Evolutionary conservation across 2,329 filamentous ascomycete genomes (phyloP).

Genomic region (Paecilomyces sp.): DNA sequence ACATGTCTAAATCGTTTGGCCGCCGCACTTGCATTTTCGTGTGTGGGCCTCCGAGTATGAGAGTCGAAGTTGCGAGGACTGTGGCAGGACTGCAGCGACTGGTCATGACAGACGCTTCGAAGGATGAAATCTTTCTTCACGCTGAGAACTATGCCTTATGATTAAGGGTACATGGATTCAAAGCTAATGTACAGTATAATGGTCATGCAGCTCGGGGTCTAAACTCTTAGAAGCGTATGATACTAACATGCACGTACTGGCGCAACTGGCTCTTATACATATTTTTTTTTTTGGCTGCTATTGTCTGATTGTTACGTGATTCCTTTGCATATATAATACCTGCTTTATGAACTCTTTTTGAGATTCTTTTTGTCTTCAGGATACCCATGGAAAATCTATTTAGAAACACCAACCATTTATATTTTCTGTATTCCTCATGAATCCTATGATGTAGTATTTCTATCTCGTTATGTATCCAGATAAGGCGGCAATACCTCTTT

Average conservation of each 20-base stretch:
- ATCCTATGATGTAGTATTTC: background rate
- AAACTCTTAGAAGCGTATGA: background rate
- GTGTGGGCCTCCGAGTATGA: slow-evolving; percentile 81
- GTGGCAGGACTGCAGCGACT: slow-evolving; percentile 75
- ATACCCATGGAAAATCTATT: background rate
- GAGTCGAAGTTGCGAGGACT: slow-evolving; percentile 77
- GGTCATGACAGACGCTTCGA: slow-evolving; percentile 69
- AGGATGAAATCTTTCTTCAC: slow-evolving; percentile 89
- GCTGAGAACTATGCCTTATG: slow-evolving; percentile 90
- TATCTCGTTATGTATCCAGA: background rate
- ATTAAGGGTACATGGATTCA: slow-evolving; percentile 9
- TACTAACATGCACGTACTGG: background rate
- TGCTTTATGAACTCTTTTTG: no score
- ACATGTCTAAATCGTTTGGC: slow-evolving; percentile 76
- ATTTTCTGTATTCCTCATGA: background rate
- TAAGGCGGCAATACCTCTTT: background rate
- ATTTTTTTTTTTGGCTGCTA: background rate
- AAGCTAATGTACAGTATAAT: background rate
- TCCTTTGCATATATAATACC: background rate
- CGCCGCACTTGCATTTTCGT: slow-evolving; percentile 83
- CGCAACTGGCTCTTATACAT: background rate
- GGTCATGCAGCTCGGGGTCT: background rate
- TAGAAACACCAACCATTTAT: no score
- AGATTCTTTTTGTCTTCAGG: background rate
- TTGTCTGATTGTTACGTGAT: background rate